Evolutionary conservation across 352 stramenopile species (phyloP), one percentile per base, ranked within the genome.

Genomic region (Pythium monospermum): DNA sequence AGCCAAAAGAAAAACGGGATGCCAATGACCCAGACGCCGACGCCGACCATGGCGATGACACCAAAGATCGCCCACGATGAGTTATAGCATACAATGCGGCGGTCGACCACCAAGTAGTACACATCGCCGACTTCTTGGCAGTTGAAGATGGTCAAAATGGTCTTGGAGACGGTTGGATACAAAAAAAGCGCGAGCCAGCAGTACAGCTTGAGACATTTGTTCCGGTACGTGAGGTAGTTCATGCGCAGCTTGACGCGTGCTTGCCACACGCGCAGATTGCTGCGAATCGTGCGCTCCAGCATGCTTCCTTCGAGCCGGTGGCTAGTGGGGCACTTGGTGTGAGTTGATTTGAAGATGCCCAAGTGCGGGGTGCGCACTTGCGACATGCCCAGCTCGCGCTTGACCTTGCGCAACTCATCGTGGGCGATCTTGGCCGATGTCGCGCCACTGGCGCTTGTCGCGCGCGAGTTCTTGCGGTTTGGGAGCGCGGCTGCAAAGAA

Each of bases 171-270:
- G 0, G 68, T 85, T 18, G 79, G 76, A 37, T 90, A 90, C n/a
- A 90, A 59, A 27, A 88, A 77, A 2, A 88, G 52, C 31, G 76
- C 74, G 19, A 88, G 71, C 79, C 76, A 90, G 56, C 78, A 83
- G 59, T 86, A 88, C 2, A 87, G 67, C 38, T 90, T 87, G 15
- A 90, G 62, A 26, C 79, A 90, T 35, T 85, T 87, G 64, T 87
- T 85, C 13, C 76, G 73, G 61, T 90, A 90, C 32, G 79, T 85
- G 21, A 87, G 61, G 49, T 88, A 88, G 64, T 90, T 90, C 79
- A 90, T 90, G 26, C 79, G 79, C 19, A 90, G 59, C 49, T 90
- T 90, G 5, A 87, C 71, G 3, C 79, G 64, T 4, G 79, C 79
- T 48, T 90, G 79, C 79, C 79, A 90, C 15, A 90, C 79, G 5